Evolutionary conservation across 768 basidiomycete genomes (phyloP), one percentile per base, ranked within the genome.

Genomic region (Grammothele lineata): DNA sequence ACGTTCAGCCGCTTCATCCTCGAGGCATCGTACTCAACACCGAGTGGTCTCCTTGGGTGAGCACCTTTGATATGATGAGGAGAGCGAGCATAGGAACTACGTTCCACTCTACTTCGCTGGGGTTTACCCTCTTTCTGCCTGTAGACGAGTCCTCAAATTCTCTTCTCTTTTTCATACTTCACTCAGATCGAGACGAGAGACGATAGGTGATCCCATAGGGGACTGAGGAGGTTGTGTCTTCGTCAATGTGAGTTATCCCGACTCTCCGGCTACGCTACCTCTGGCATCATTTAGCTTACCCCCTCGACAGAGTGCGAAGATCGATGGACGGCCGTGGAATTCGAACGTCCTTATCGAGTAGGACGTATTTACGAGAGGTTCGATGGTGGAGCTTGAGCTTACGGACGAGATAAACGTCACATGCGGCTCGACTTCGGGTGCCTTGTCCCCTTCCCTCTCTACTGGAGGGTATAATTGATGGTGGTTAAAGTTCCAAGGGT

Each of bases 321-420:
- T 83, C 22, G 72, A 83, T 50, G 80, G 80, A 4, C 59, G 70
- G 46, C 67, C 71, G 10, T 82, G 78, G 70, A 74, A 78, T 49
- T 81, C 81, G 3, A 83, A 74, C 56, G 83, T 81, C 48, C 83
- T 73, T 55, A 62, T 84, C 38, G 80, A 83, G 24, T 84, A 79
- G 80, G 78, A 80, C 41, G 74, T 76, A 15, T 84, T 83, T 53
- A 67, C 66, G 19, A 64, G 57, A 3, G 79, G 79, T 7, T 70
- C 77, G 2, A 62, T 72, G 22, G 69, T 84, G 26, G 80, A 79
- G 57, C 62, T 84, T 25, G 73, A 77, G 37, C 57, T 84, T 46
- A 77, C 78, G 4, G 67, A 73, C 47, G 70, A 81, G 56, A 75
- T 78, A 48, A 71, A 65, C 24, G 69, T 77, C 5, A 65, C 70